Evolutionary conservation across 257 asterid genomes (phyloP), one percentile per base, ranked within the genome.

Genomic region (Thymus mandschuricus): DNA sequence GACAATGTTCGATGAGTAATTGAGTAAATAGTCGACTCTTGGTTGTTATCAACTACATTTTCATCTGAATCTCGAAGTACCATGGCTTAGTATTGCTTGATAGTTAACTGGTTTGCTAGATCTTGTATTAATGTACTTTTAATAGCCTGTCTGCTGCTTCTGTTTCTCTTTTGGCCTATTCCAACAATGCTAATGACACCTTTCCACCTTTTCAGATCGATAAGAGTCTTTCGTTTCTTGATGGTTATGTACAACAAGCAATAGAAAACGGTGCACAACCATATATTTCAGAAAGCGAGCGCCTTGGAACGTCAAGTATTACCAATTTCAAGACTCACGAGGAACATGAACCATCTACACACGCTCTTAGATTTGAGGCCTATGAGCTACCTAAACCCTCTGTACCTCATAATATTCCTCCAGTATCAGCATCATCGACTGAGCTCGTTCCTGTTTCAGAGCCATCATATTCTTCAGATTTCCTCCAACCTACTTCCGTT

Each of bases 361-460:
- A 92, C 67, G 61, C 93, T 52, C 96, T 92, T 70, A 89, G 95
- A 73, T 95, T 95, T 68, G 98, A 92, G 80, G 98, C 99, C 48
- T 95, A 95, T 7, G 98, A 92, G 84, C 88, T 87, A 61, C 97
- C 98, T 34, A 89, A 88, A 78, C 85, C 96, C 55, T 71, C 90
- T 33, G 64, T 72, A 57, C 90, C 95, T 59, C 75, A 81, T 74
- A 80, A 71, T 38, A 45, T 72, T 51, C 71, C 91, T 72, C 89
- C 94, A 27, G 69, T 71, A 4, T 75, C 76, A 44, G 58, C 89
- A 55, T 80, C 96, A 82, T 83, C 94, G 31, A 70, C 83, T 15
- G 97, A 85, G 75, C 93, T 91, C 66, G 89, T 92, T 72, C 96
- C 95, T 3, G 81, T 89, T 71, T 81, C 89, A 1, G 95, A 92